Evolutionary conservation across 2,329 filamentous ascomycete genomes (phyloP).

Genomic region (Aspergillus oerlinghausenensis): DNA sequence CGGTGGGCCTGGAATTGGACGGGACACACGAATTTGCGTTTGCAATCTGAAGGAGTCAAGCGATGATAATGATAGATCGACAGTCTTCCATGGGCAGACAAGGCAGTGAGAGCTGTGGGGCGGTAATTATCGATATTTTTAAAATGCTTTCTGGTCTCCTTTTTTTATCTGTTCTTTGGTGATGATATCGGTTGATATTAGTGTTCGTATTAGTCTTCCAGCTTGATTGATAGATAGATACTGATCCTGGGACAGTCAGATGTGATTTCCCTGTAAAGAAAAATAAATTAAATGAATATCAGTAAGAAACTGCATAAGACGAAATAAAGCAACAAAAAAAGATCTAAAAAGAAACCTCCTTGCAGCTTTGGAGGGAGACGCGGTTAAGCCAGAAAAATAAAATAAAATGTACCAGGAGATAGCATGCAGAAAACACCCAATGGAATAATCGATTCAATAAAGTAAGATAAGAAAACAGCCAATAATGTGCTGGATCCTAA

Average conservation of each 20-base stretch:
- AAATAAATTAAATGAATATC: neutral
- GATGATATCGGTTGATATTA: neutral
- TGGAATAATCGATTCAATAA: neutral
- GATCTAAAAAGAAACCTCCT: neutral
- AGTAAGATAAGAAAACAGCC: neutral
- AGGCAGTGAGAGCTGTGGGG: slow-evolving; percentile 1
- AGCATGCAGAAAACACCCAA: neutral
- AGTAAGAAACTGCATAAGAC: neutral
- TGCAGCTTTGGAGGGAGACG: neutral
- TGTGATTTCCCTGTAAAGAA: neutral
- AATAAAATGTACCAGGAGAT: neutral
- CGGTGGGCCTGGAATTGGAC: slow-evolving; percentile 5
- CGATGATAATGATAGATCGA: slow-evolving; percentile 2
- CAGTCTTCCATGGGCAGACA: neutral
- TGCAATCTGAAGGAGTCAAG: slow-evolving; percentile 4
- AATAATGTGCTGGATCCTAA: neutral
- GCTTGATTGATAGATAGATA: neutral
- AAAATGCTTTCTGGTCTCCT: neutral
- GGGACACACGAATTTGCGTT: slow-evolving; percentile 4
- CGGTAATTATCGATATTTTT: neutral
- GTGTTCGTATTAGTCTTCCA: neutral
- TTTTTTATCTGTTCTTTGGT: neutral
- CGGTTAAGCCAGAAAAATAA: neutral
- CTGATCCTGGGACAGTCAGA: neutral
- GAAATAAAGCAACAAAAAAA: too few relatives aligned